Base-by-base conservation (phyloP, 352 stramenopile genomes). In the Globisporangium canariense region DNA sequence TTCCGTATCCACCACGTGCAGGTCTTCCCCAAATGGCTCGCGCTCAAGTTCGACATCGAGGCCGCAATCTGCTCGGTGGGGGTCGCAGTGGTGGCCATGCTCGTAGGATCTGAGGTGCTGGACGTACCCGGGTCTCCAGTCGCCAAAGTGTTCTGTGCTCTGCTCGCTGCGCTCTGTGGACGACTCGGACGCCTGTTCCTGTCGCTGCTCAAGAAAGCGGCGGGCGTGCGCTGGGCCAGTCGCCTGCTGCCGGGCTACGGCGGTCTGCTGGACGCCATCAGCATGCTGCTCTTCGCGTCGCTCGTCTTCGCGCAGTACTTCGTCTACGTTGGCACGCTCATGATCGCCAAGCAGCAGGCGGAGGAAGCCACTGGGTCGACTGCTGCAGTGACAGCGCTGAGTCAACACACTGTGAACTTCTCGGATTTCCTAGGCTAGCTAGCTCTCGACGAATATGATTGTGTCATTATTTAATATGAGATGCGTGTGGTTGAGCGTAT, bases 181-280 rank as follows among this genome's bases (percentile, higher is more conserved):
- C 79, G 97, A 6, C 85, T 98, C 52, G 93, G 93, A 2, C 89
- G 97, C 55, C 68, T 98, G n/a, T 93, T 96, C 22, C 77, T 93
- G 13, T 94, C 83, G 13, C 94, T 98, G 69, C 65, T 98, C 10
- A 98, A 98, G 75, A 82, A 94, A 38, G 90, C 97, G 67, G 88
- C 91, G 0, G 91, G 87, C 6, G 73, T 98, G 59, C 97, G 97
- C 60, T 95, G 97, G 69, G 96, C 93, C 69, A 91, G 93, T 14
- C 79, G 92, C 57, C 66, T 98, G 16, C 88, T 98, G 60, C 94
- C 94, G 5, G 94, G 97, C 69, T 96, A 98, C 69, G 94, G 94
- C 30, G 94, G 94, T 10, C 83, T 97, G 16, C 73, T 98, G 62
- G 94, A 98, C 63, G 81, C 89, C 9, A 81, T 96, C 2, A 90